Percentiles rank a stretch among this genome's conserved stretches.
Conservation (phyloP, 1,139 yeast genomes). For the Magnusiomyces suaveolens region DNA sequence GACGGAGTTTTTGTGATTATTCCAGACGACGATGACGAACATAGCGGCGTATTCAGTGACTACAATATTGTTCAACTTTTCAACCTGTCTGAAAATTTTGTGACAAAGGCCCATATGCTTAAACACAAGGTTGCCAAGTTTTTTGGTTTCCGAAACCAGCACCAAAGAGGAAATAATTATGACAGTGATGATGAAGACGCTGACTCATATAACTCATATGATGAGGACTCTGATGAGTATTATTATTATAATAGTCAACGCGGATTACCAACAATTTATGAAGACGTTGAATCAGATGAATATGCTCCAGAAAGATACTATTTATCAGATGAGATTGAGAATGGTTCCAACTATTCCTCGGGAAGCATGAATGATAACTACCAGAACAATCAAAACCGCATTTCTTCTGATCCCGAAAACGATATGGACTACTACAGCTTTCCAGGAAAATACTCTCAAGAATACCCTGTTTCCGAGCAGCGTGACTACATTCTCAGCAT, state of each 20-base stretch:
- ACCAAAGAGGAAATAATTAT: neutral
- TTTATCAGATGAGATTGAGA: conserved; percentile 8
- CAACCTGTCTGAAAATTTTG: conserved; percentile 21
- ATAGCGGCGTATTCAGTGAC: conserved; percentile 27
- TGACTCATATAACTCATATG: conserved; percentile 4
- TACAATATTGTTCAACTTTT: conserved; percentile 31
- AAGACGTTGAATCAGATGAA: conserved; percentile 16
- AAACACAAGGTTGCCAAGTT: conserved; percentile 7
- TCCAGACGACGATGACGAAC: conserved; percentile 25
- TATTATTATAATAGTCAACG: conserved; percentile 4
- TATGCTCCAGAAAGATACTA: conserved; percentile 16
- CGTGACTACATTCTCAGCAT: conserved; percentile 42
- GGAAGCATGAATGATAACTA: neutral
- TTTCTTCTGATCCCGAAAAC: conserved; percentile 6
- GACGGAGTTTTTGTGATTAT: conserved; percentile 30
- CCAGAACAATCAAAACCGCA: neutral
- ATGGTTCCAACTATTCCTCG: neutral
- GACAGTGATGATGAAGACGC: conserved; percentile 17
- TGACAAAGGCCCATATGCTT: conserved; percentile 16
- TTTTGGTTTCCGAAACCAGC: neutral
- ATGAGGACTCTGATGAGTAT: neutral
- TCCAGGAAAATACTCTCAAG: neutral
- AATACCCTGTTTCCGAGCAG: conserved; percentile 19
- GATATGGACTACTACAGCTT: conserved; percentile 8
- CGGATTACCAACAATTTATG: conserved; percentile 10